Conservation (phyloP, 1,284 basidiomycete genomes). For the Leccinum solheimii region DNA sequence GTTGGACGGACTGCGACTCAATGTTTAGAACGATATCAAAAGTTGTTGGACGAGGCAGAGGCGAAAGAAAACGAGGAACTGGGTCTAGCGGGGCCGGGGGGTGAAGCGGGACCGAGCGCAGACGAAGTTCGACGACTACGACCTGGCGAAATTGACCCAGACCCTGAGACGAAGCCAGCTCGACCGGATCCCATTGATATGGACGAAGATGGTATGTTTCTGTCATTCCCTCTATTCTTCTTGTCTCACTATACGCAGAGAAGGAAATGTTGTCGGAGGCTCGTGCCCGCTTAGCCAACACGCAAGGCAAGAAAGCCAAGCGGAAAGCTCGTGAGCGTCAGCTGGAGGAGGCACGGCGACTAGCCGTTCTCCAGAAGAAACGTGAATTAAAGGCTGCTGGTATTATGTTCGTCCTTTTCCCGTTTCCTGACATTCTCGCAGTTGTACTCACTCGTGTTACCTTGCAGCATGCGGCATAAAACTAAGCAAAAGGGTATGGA, state of each 20-base stretch:
- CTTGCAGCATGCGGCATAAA: constrained; percentile 75
- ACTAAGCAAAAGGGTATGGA: constrained; percentile 98
- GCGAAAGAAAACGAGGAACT: constrained; percentile 92
- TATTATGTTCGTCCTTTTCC: constrained; percentile 72
- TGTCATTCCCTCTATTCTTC: background rate
- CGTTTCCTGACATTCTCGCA: background rate
- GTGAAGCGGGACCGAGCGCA: constrained; percentile 82
- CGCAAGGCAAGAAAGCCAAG: constrained; percentile 99
- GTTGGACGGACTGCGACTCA: constrained; percentile 99
- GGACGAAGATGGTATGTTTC: constrained; percentile 88
- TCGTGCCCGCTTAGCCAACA: constrained; percentile 96
- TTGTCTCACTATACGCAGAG: constrained; percentile 50
- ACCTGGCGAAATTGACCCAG: constrained; percentile 97
- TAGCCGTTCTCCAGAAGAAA: constrained; percentile 97
- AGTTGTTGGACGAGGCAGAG: constrained; percentile 96
- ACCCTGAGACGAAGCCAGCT: constrained; percentile 98
- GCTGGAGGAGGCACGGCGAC: constrained; percentile 90
- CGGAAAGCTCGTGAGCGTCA: constrained; percentile 97
- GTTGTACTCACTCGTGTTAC: constrained; percentile 15
- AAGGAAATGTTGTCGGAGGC: constrained; percentile 99
- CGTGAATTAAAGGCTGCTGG: constrained; percentile 97
- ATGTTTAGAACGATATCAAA: constrained; percentile 98
- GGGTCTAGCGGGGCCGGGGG: constrained; percentile 80
- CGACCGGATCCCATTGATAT: constrained; percentile 99
- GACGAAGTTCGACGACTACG: constrained; percentile 89